phyloP scores from a whole-genome alignment of 306 rosid species.

The Quercus ilex region DNA sequence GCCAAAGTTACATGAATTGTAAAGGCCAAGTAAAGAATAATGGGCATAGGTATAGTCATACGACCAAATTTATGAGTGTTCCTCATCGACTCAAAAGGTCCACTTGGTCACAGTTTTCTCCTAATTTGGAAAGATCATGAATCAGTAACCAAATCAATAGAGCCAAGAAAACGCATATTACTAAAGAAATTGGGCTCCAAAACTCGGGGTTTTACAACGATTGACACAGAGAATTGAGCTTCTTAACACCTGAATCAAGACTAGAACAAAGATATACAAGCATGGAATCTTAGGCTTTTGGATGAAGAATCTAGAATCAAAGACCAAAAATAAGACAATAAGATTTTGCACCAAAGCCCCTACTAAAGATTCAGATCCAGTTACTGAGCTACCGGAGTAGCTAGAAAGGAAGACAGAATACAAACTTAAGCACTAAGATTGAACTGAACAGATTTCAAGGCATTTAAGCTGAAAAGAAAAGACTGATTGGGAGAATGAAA shows the following conservation, averaged over 20 bases:
- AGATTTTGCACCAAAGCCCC: not conserved
- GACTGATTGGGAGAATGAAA: too few relatives aligned
- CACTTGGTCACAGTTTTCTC: not conserved
- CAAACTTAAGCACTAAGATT: too few relatives aligned
- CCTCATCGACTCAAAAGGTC: slow-evolving; percentile 29
- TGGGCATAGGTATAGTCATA: not conserved
- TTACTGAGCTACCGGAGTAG: not conserved
- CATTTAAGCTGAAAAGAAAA: too few relatives aligned
- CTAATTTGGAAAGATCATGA: not conserved
- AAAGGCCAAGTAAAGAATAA: slow-evolving; percentile 33
- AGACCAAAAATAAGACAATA: not conserved
- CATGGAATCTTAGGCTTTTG: not conserved
- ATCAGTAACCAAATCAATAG: too few relatives aligned
- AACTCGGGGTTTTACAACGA: not conserved
- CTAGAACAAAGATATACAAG: not conserved
- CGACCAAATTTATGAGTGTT: slow-evolving; percentile 20
- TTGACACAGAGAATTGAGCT: not conserved
- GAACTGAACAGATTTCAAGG: too few relatives aligned
- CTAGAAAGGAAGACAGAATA: not conserved
- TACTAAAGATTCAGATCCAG: not conserved
- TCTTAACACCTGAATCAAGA: slow-evolving; percentile 23
- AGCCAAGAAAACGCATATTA: too few relatives aligned
- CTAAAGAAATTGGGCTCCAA: not conserved
- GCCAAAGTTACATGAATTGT: slow-evolving; percentile 35
- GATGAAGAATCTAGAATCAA: not conserved